These are phyloP conservation scores for Fraxinus dipetala DNA, from an alignment of 305 asterid genomes.

Conservation along the genomic window DNA sequence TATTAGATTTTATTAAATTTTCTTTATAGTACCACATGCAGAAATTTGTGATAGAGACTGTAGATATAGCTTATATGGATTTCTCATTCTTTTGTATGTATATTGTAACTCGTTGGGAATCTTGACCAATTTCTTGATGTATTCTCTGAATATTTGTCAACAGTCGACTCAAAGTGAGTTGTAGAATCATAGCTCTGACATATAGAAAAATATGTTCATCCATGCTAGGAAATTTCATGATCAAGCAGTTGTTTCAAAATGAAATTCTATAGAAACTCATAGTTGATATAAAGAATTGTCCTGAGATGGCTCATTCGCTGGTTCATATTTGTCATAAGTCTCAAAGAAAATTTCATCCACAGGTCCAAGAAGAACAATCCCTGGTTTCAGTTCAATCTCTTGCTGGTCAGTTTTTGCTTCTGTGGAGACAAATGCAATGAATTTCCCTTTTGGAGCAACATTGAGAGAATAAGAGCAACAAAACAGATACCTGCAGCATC, in stretches of 20 bases:
- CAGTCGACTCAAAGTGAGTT: conserved; percentile 26
- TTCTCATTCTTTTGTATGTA: too few species aligned
- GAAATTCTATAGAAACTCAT: neutral
- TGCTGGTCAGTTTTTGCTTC: conserved; percentile 93
- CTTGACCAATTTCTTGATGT: too few species aligned
- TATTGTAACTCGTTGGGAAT: too few species aligned
- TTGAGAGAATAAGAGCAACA: conserved; percentile 96
- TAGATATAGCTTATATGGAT: too few species aligned
- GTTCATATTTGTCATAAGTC: conserved; percentile 70
- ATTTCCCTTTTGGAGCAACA: conserved; percentile 97
- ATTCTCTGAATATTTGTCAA: neutral
- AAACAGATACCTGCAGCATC: conserved; percentile 69
- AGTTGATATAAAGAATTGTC: conserved; percentile 20
- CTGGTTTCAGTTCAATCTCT: conserved; percentile 79
- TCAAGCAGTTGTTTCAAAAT: neutral
- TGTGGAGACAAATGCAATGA: conserved; percentile 87
- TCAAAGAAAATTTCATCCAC: conserved; percentile 92
- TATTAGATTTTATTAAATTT: neutral
- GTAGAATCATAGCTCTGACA: conserved; percentile 23
- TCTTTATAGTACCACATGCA: too few species aligned
- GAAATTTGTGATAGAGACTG: too few species aligned
- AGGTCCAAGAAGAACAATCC: conserved; percentile 88
- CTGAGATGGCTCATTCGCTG: conserved; percentile 24
- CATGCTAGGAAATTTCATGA: neutral
- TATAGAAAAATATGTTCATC: neutral